Conservation (phyloP, 2,329 filamentous ascomycete species). For the Niveomyces coronatus region DNA sequence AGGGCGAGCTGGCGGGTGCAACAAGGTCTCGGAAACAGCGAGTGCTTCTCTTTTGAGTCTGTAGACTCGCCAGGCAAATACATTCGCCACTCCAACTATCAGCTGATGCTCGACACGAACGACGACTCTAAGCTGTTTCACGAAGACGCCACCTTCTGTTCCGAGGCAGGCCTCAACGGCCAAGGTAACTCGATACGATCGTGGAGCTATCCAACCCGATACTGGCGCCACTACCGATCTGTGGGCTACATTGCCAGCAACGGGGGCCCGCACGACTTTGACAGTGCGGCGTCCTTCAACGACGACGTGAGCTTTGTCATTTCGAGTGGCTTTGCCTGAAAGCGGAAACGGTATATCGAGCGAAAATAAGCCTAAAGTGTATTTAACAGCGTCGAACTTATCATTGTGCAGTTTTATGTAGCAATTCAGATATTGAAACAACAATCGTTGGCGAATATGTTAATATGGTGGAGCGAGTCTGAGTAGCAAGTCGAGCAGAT, state of each 20-base stretch:
- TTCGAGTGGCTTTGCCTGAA: constrained; percentile 2
- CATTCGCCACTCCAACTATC: constrained; percentile 45
- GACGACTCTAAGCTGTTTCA: constrained; percentile 46
- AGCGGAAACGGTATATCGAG: too few relatives aligned
- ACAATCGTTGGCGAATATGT: too few relatives aligned
- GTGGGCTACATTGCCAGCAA: constrained; percentile 19
- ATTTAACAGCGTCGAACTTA: too few relatives aligned
- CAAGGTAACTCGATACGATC: constrained; percentile 41
- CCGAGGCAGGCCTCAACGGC: constrained; percentile 39
- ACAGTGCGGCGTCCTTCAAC: constrained; percentile 36
- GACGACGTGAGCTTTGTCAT: constrained; percentile 44
- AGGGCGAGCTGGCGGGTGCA: constrained; percentile 44
- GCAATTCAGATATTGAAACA: too few relatives aligned
- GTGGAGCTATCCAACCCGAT: constrained; percentile 51
- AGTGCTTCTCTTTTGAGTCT: constrained; percentile 52
- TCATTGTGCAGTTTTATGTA: too few relatives aligned
- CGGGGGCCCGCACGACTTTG: constrained; percentile 43
- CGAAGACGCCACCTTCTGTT: constrained; percentile 55
- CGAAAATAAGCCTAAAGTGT: too few relatives aligned
- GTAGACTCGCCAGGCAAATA: constrained; percentile 46
- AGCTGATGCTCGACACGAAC: constrained; percentile 36
- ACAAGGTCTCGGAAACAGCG: constrained; percentile 44
- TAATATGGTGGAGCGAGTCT: too few relatives aligned
- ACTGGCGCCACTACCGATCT: constrained; percentile 39
- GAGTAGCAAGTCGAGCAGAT: too few relatives aligned